Conservation (phyloP, 768 basidiomycete species). For the Coprinellus micaceus region DNA sequence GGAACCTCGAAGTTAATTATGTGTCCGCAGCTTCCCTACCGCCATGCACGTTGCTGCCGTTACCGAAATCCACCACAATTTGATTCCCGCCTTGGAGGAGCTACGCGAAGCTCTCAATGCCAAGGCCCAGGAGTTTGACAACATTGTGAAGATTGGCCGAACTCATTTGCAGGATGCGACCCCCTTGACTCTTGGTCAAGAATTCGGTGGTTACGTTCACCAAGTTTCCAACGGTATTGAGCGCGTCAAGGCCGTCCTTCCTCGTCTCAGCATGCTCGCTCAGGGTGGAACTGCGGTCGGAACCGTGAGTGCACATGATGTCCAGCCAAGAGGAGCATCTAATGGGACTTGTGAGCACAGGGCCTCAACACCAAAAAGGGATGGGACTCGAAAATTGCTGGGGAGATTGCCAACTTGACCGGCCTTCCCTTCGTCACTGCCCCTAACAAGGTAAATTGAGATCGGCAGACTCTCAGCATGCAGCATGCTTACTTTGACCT, state of each 20-base stretch:
- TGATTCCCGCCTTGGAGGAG: conserved; percentile 83
- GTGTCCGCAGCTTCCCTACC: conserved; percentile 79
- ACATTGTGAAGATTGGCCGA: conserved; percentile 97
- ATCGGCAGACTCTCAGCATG: background rate
- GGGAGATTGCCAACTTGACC: conserved; percentile 87
- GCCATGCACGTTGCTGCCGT: conserved; percentile 99
- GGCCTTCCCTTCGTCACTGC: conserved; percentile 92
- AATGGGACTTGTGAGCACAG: conserved; percentile 34
- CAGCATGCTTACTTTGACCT: conserved; percentile 3
- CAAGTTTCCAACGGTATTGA: conserved; percentile 90
- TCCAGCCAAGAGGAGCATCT: background rate
- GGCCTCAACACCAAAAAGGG: conserved; percentile 96
- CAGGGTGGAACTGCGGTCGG: conserved; percentile 99
- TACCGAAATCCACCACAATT: conserved; percentile 71
- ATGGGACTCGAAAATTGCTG: conserved; percentile 92
- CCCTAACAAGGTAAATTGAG: conserved; percentile 80
- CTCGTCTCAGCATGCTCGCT: conserved; percentile 83
- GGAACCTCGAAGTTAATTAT: background rate
- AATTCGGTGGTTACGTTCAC: conserved; percentile 97
- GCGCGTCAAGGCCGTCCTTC: conserved; percentile 75
- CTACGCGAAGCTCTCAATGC: conserved; percentile 80
- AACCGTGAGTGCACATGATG: conserved; percentile 56
- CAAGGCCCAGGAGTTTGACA: conserved; percentile 79
- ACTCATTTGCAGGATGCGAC: conserved; percentile 98
- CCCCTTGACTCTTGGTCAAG: conserved; percentile 94